Conservation (phyloP, 352 stramenopile genomes). For the Blastocystis hominis region DNA sequence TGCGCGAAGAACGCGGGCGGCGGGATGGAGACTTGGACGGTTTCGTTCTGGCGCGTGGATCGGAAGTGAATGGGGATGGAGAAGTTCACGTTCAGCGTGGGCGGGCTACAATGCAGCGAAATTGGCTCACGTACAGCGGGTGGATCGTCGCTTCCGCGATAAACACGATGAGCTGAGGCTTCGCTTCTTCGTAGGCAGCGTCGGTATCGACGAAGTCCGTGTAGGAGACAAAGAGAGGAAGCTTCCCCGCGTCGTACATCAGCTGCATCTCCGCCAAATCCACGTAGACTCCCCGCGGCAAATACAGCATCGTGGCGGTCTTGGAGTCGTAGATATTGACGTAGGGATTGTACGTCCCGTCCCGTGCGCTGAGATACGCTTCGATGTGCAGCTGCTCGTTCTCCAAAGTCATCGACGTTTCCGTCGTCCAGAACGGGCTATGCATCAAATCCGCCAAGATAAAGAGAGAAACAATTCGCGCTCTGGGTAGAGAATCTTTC, state of each 20-base stretch:
- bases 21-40: conserved; percentile 18
- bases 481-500: neutral
- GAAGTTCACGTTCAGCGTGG: conserved; percentile 21
- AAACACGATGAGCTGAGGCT: conserved; percentile 12
- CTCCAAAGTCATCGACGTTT: neutral
- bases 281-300: conserved; percentile 10
- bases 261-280: conserved; percentile 23
- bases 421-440: conserved; percentile 34
- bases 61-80: conserved; percentile 11
- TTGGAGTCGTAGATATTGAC: conserved; percentile 1
- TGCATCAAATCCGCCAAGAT: neutral
- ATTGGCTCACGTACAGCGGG: neutral
- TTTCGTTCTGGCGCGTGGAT: neutral
- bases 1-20: neutral
- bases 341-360: conserved; percentile 18
- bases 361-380: neutral
- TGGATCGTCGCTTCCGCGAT: conserved; percentile 34
- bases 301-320: neutral
- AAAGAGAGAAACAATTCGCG: neutral
- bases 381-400: neutral
- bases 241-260: conserved; percentile 20
- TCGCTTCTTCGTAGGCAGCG: neutral
- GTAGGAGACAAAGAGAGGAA: neutral
- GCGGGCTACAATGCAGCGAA: neutral
- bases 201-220: conserved; percentile 2